Evolutionary conservation across 345 rosid species (phyloP).

Genomic region (Microcos paniculata): DNA sequence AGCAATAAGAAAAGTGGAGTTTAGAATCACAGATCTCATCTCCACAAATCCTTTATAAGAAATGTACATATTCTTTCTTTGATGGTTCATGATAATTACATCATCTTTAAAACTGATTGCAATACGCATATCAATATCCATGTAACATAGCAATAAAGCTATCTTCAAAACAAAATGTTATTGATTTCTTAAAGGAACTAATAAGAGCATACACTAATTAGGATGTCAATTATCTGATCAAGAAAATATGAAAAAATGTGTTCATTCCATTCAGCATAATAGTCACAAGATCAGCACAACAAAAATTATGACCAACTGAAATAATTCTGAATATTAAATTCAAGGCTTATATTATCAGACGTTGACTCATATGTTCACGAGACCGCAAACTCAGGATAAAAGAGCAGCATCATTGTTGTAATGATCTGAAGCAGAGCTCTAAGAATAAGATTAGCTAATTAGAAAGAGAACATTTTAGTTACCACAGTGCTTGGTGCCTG

Average conservation of each 20-base stretch:
- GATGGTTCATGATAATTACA: not conserved
- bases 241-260: not conserved
- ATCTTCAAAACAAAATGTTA: not conserved
- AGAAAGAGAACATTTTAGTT: not conserved
- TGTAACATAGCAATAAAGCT: not conserved
- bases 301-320: not conserved
- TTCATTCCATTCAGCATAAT: not conserved
- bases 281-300: not conserved
- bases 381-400: not conserved
- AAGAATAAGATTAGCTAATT: not conserved
- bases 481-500: not conserved
- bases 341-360: not conserved
- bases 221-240: not conserved
- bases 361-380: not conserved
- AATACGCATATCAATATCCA: not conserved
- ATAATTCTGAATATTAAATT: not conserved
- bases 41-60: not conserved
- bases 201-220: not conserved
- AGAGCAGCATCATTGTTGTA: not conserved
- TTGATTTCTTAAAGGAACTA: not conserved
- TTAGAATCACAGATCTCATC: not conserved
- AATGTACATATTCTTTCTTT: not conserved
- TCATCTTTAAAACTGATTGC: not conserved
- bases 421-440: not conserved
- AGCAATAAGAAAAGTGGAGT: not conserved